A percentile compares a stretch with the other conserved stretches of the same genome.
These are phyloP conservation scores for Parascedosporium putredinis DNA, from an alignment of 2,329 filamentous ascomycete genomes.

Conservation along the genomic window DNA sequence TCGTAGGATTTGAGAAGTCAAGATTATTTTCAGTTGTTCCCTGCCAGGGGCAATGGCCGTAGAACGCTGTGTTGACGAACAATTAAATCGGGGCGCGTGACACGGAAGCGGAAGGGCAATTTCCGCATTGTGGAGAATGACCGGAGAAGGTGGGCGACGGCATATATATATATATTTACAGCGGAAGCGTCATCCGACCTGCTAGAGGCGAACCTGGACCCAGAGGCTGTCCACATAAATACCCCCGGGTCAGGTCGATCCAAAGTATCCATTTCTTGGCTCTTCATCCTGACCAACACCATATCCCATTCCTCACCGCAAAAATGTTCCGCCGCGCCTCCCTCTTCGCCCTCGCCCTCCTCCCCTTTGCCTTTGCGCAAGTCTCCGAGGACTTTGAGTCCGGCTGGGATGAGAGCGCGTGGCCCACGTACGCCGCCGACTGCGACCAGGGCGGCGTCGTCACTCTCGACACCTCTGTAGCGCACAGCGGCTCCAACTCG, in stretches of 20 bases:
- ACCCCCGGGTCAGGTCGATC: no score
- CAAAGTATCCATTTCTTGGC: background rate
- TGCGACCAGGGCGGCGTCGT: constrained; percentile 50
- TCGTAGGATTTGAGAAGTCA: no score
- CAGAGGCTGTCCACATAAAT: background rate
- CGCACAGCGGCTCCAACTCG: constrained; percentile 45
- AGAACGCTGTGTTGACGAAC: no score
- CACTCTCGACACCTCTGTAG: constrained; percentile 43
- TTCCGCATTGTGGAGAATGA: background rate
- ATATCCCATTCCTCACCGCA: no score
- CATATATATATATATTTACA: background rate
- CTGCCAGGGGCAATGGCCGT: no score
- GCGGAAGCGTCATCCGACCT: background rate
- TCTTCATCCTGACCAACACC: background rate
- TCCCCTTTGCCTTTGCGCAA: constrained; percentile 39
- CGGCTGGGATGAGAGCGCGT: constrained; percentile 45
- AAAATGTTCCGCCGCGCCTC: constrained; percentile 24
- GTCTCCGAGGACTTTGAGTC: constrained; percentile 46
- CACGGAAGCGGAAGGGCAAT: background rate
- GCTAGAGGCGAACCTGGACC: background rate
- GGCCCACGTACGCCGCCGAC: constrained; percentile 48
- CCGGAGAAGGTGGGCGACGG: background rate
- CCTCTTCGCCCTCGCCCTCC: constrained; percentile 34
- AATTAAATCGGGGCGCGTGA: no score
- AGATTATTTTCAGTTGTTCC: no score